Base-by-base conservation (phyloP, 495 filamentous ascomycete genomes). In the Xylaria curta region DNA sequence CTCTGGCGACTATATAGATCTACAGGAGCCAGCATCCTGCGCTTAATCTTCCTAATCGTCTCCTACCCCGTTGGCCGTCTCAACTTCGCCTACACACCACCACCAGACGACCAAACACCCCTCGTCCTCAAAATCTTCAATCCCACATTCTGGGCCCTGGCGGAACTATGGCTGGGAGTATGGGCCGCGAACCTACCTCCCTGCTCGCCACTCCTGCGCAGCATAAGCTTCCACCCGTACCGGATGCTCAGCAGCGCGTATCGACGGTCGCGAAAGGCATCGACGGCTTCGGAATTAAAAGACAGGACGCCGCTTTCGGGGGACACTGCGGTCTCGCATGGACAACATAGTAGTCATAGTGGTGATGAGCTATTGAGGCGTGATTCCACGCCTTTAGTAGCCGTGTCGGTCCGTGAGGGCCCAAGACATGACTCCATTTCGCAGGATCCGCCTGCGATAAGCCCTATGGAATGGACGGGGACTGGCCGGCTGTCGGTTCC, bases 121-220 rank as follows among this genome's bases (percentile, higher is more conserved):
- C 66, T 68, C n/a, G 66, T 68, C 13, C 54, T 68, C 21, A 59
- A 68, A 26, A 15, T 68, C 12, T 68, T 68, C 66, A 68, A 68
- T 38, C 66, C 66, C 6, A 68, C 66, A 2, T 68, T 68, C 38
- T 68, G 66, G 66, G 66, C 66, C 15, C 1, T 68, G 36, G 40
- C 66, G 5, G 66, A 68, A 17, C 19, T 68, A 4, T 68, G 66
- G 66, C 24, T 68, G 10, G 66, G 66, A 36, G 53, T 68, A 13
- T 68, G 66, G 66, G 53, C 66, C 21, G 66, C 66, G 21, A 68
- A 68, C 40, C 66, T 68, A 10, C 66, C 66, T 4, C 66, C 66
- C 42, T 68, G 66, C 66, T 28, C 66, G 36, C 66, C 66, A 24
- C 66, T 68, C 9, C 26, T 68, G 53, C 51, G 66, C 13, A 19